Conservation (phyloP, 495 filamentous ascomycete species). For the Platismatia glauca region DNA sequence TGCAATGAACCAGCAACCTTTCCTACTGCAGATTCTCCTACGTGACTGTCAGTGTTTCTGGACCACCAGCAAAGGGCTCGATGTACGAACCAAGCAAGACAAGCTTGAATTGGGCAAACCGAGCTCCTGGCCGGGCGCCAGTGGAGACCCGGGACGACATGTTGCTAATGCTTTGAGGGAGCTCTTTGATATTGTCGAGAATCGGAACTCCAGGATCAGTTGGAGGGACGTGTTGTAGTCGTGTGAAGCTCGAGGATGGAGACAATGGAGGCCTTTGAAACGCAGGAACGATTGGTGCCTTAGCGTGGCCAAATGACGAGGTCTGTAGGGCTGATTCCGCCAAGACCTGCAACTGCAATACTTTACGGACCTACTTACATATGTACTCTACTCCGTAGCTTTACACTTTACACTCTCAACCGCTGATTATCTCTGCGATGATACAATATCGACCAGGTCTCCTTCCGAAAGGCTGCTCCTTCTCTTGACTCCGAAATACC, state of each 20-base stretch:
- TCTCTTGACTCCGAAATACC: background rate
- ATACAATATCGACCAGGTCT: background rate
- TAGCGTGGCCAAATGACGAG: constrained; percentile 17
- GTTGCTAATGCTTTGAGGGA: constrained; percentile 13
- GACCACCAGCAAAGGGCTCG: constrained; percentile 11
- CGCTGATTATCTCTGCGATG: background rate
- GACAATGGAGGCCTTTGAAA: constrained; percentile 8
- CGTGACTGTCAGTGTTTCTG: constrained; percentile 31
- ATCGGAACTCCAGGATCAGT: background rate
- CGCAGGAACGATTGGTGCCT: constrained; percentile 17
- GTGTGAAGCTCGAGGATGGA: background rate
- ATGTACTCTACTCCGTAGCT: too few relatives aligned
- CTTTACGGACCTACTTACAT: too few relatives aligned
- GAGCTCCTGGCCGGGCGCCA: constrained; percentile 64
- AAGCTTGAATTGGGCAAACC: constrained; percentile 98
- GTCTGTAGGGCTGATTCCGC: constrained; percentile 10
- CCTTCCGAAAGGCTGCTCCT: background rate
- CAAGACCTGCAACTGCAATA: constrained; percentile 4
- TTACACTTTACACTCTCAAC: too few relatives aligned
- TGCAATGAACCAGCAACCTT: constrained; percentile 52
- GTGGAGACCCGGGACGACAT: constrained; percentile 79
- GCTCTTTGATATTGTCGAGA: background rate
- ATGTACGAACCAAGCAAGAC: constrained; percentile 73
- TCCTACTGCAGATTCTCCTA: constrained; percentile 97
- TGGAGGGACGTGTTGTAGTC: background rate